phyloP scores from a whole-genome alignment of 495 filamentous ascomycete genomes.

The Glarea lozoyensis region DNA sequence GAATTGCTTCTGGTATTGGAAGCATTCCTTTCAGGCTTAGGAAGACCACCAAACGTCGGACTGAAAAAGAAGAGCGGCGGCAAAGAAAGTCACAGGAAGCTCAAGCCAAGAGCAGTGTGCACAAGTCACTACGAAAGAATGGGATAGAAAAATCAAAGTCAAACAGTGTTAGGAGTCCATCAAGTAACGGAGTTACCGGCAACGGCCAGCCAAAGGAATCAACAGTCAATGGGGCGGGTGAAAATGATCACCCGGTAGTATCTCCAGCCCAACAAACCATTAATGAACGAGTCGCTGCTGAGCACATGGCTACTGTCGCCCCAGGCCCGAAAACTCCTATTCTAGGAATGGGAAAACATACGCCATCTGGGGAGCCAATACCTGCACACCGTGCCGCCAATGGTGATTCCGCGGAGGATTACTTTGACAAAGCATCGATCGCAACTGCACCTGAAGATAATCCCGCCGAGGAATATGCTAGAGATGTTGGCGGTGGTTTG shows the following conservation, averaged over 20 bases:
- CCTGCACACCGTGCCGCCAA: background rate
- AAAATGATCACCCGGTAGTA: background rate
- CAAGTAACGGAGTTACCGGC: background rate
- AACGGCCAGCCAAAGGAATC: background rate
- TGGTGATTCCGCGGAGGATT: conserved; percentile 6
- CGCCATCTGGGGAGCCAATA: conserved; percentile 7
- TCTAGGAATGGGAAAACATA: conserved; percentile 8
- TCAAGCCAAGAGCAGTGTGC: background rate
- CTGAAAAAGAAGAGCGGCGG: conserved; percentile 35
- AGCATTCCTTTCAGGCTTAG: conserved; percentile 48
- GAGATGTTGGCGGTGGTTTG: conserved; percentile 38
- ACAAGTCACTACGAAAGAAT: background rate
- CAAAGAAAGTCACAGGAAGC: conserved; percentile 17
- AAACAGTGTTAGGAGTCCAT: background rate
- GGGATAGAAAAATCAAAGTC: background rate
- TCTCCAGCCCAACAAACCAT: background rate
- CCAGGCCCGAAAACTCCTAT: background rate
- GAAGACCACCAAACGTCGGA: conserved; percentile 38
- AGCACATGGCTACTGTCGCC: background rate
- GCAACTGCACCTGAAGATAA: conserved; percentile 17
- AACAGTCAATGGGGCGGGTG: background rate
- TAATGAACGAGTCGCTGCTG: background rate
- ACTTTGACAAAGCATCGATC: conserved; percentile 6
- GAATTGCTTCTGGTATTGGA: conserved; percentile 48
- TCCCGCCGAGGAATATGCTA: conserved; percentile 26